phyloP scores from a whole-genome alignment of 2,329 filamentous ascomycete species.

The Pestalotiopsis sp. region DNA sequence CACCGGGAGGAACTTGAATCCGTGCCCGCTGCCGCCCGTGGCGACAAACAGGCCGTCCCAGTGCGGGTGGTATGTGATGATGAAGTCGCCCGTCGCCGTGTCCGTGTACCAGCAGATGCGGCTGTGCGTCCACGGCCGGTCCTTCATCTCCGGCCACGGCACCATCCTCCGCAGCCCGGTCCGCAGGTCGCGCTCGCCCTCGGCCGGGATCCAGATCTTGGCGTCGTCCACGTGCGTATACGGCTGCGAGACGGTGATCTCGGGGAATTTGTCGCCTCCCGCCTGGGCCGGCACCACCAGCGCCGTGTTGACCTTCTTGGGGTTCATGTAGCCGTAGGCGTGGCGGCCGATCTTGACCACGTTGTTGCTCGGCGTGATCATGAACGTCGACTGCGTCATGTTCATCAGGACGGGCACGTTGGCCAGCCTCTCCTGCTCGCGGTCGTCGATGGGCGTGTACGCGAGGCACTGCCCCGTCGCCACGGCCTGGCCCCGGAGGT shows the following conservation, averaged over 20 bases:
- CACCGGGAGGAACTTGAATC: conserved; percentile 71
- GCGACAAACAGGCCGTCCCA: conserved; percentile 62
- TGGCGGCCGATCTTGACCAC: conserved; percentile 74
- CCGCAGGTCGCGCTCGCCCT: conserved; percentile 65
- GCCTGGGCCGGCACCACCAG: conserved; percentile 20
- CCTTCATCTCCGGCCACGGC: conserved; percentile 56
- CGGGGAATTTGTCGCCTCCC: neutral
- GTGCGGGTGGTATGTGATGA: conserved; percentile 69
- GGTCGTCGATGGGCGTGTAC: conserved; percentile 74
- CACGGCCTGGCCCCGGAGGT: conserved; percentile 74
- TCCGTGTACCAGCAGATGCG: conserved; percentile 79
- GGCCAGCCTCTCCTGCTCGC: conserved; percentile 68
- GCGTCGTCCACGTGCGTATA: conserved; percentile 53
- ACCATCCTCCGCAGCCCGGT: conserved; percentile 63
- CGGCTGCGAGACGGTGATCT: conserved; percentile 38
- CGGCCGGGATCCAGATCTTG: conserved; percentile 53
- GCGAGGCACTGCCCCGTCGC: conserved; percentile 83
- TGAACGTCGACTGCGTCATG: conserved; percentile 71
- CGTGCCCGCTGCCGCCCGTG: conserved; percentile 67
- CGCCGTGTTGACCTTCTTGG: conserved; percentile 34
- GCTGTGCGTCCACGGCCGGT: conserved; percentile 63
- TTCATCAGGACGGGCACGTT: conserved; percentile 75
- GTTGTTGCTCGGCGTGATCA: conserved; percentile 67
- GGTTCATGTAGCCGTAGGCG: conserved; percentile 68
- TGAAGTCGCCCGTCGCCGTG: conserved; percentile 71